These are phyloP conservation scores for Cystobasidium tubakii DNA, from an alignment of 768 basidiomycete species.

Conservation along the genomic window DNA sequence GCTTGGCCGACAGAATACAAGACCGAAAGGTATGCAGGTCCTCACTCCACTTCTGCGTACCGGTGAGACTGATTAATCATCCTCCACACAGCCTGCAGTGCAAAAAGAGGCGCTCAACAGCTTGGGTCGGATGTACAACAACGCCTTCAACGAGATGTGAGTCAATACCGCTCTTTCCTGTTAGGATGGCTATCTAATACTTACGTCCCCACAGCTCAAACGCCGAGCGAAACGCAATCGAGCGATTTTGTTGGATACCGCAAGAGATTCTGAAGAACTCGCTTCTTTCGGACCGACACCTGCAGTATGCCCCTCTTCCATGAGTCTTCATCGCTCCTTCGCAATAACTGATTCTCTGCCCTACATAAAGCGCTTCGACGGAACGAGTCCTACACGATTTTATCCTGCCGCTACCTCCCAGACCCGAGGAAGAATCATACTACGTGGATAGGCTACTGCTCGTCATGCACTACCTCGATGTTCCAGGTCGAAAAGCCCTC, in stretches of 20 bases:
- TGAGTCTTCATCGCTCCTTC: slow-evolving; percentile 38
- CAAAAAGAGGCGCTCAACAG: slow-evolving; percentile 65
- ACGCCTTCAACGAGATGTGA: slow-evolving; percentile 85
- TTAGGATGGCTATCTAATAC: background rate
- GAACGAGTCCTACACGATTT: slow-evolving; percentile 51
- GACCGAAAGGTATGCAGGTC: slow-evolving; percentile 70
- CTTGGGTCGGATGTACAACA: slow-evolving; percentile 68
- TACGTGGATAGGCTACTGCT: slow-evolving; percentile 81
- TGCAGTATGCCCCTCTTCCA: slow-evolving; percentile 44
- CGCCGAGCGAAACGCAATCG: slow-evolving; percentile 63
- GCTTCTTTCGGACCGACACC: slow-evolving; percentile 51
- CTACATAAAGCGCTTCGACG: background rate
- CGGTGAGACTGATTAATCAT: slow-evolving; percentile 1
- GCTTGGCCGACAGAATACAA: slow-evolving; percentile 63
- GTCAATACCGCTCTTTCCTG: slow-evolving; percentile 47
- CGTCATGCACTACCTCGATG: slow-evolving; percentile 64
- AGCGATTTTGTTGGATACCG: slow-evolving; percentile 91
- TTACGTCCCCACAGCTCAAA: slow-evolving; percentile 63
- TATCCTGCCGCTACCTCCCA: slow-evolving; percentile 70
- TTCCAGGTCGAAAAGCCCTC: slow-evolving; percentile 58
- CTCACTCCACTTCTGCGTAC: background rate
- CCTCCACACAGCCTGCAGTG: slow-evolving; percentile 48
- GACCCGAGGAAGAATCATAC: slow-evolving; percentile 61
- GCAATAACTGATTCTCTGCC: background rate
- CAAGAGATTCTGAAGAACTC: slow-evolving; percentile 60